Evolutionary conservation across 2,329 filamentous ascomycete genomes (phyloP), one percentile per base, ranked within the genome.

Genomic region (Apiospora pterosperma): DNA sequence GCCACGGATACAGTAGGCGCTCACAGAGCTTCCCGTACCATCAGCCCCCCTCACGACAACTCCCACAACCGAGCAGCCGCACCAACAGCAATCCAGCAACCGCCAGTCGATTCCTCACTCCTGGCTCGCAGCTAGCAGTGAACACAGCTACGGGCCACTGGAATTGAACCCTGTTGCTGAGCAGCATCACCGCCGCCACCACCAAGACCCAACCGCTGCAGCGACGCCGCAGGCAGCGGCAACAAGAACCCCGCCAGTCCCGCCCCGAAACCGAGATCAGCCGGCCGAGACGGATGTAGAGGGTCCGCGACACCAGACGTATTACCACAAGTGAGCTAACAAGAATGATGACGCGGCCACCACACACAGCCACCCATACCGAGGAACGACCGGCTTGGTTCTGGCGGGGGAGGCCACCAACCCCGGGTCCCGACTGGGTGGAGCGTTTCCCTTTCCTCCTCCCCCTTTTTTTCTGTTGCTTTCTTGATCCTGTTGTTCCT

Each of bases 231-330:
- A 48, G 42, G n/a, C 42, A 48, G 42, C 23, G 16, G 23, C 42
- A n/a, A 55, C 25, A 3, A 5, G 8, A 16, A 19, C 38, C n/a
- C 38, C 38, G n/a, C 19, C 38, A 19, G 38, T 16, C 12, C 48
- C 48, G 48, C 48, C n/a, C 48, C 48, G 48, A 19, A 16, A n/a
- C 48, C 48, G 28, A 34, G 48, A 55, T 8, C 48, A 34, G 48
- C 48, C 48, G 48, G 16, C 48, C 48, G 48, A 34, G 48, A 55
- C 48, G 28, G 48, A 34, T 55, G 48, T 16, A 28, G 48, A 55
- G 36, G 58, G n/a, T n/a, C 58, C 58, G 58, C 34, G 58, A 60
- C 58, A 38, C 36, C 36, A 60, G 58, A 39, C 34, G 34, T 60
- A 60, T 39, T 39, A 39, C 36, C 31, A 59, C 55, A 59, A 36